Base-by-base conservation (phyloP, 192 early-diverging fungal species). In the Dissophora ornata region DNA sequence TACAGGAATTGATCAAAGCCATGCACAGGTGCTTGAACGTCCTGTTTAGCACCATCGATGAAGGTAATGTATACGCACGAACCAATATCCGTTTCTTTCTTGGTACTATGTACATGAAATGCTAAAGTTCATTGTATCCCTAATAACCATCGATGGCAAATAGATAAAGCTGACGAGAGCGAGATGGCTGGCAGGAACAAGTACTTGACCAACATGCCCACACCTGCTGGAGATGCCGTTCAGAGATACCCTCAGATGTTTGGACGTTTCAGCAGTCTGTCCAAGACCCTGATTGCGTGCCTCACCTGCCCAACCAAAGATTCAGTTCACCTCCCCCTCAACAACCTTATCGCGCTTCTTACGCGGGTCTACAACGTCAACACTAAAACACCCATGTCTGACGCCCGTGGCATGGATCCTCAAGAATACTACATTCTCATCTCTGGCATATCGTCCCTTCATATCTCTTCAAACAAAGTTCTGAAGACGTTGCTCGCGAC, bases 11-110 rank as follows among this genome's bases (percentile, higher is more conserved):
- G 26, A 67, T 88, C 52, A 82, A 84, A 60, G 80, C 85, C 5
- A 58, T 82, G 18, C 80, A 88, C 45, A 28, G 57, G 26, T 59
- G 68, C 29, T 67, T 88, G 59, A 80, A 86, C 46, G 63, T 60
- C 15, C 57, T 88, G 11, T 84, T 86, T 36, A 68, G 63, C 42
- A 83, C 82, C 2, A 62, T 88, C 1, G 87, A 86, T 45, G 87
- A 88, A 85, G 86, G 83, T 83, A 48, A 38, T 38, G 13, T 13
- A 38, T n/a, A n/a, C n/a, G n/a, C n/a, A n/a, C n/a, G n/a, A n/a
- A n/a, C n/a, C n/a, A n/a, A n/a, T n/a, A n/a, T n/a, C 1, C 18
- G 13, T 59, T 19, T 7, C 21, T 67, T 53, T 59, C 38, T 47
- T 48, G 19, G 50, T 55, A 41, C 26, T 12, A 22, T 11, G 13